Percentiles rank a stretch among this genome's conserved stretches.
Evolutionary conservation across 495 filamentous ascomycete species (phyloP).

Genomic region (Lepidopterella palustris): DNA sequence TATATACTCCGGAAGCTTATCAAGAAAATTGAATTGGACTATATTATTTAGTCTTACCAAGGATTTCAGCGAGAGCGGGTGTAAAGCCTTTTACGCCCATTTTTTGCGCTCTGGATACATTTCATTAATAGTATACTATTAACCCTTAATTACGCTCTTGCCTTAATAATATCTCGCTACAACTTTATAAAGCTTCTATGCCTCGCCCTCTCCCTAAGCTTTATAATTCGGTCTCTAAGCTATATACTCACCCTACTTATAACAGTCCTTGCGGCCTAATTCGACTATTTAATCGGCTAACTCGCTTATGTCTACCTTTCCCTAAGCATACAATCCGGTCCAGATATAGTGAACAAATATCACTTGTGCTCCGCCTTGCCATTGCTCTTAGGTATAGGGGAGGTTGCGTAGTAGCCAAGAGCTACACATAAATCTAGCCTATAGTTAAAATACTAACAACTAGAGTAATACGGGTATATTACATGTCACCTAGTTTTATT

Average conservation of each 20-base stretch:
- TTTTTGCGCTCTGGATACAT: no score
- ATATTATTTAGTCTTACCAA: no score
- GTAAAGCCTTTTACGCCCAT: no score
- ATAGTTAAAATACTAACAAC: background rate
- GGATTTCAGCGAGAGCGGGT: no score
- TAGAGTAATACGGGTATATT: background rate
- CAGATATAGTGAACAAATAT: background rate
- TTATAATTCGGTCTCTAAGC: background rate
- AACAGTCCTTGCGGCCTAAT: background rate
- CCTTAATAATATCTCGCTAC: background rate
- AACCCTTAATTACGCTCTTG: no score
- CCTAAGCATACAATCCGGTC: background rate
- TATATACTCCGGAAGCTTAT: no score
- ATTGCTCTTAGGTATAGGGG: background rate
- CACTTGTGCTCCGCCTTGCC: background rate
- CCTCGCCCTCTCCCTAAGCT: no score
- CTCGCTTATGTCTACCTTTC: background rate
- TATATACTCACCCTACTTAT: background rate
- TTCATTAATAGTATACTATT: no score
- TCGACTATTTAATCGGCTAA: background rate
- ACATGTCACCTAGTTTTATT: background rate
- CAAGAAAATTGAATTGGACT: no score
- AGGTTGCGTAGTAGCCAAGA: background rate
- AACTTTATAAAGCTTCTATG: background rate
- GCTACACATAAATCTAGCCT: background rate